phyloP scores from a whole-genome alignment of 2,329 filamentous ascomycete genomes.

The Colletotrichum sp. region DNA sequence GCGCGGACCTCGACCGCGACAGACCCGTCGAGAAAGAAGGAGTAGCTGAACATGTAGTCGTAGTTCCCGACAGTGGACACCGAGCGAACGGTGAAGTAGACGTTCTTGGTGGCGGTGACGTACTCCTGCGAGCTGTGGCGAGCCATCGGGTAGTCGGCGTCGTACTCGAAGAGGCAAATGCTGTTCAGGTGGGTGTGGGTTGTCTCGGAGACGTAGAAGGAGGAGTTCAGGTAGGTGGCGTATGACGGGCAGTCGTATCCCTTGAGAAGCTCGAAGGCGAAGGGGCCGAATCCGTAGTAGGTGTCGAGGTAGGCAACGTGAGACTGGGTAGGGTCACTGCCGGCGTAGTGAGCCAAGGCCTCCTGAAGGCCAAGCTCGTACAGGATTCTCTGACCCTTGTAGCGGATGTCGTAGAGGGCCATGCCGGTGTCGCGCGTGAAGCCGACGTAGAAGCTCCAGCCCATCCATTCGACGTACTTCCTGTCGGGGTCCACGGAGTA shows the following conservation, averaged over 20 bases:
- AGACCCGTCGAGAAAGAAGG: constrained; percentile 56
- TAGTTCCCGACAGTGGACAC: constrained; percentile 61
- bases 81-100: constrained; percentile 47
- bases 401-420: constrained; percentile 54
- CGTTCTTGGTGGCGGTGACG: constrained; percentile 51
- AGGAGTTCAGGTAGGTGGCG: constrained; percentile 53
- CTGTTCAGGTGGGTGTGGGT: constrained; percentile 51
- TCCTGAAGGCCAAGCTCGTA: constrained; percentile 63
- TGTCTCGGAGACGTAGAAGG: constrained; percentile 47
- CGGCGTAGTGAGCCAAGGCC: constrained; percentile 68
- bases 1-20: constrained; percentile 57
- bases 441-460: constrained; percentile 57
- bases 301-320: constrained; percentile 50
- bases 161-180: constrained; percentile 62
- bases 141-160: constrained; percentile 52
- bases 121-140: constrained; percentile 48
- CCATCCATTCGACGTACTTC: constrained; percentile 57
- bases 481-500: constrained; percentile 46
- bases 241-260: constrained; percentile 59
- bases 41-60: constrained; percentile 56
- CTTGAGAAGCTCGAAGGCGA: constrained; percentile 47
- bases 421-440: constrained; percentile 54
- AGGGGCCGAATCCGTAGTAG: constrained; percentile 52
- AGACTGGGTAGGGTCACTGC: constrained; percentile 56
- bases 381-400: constrained; percentile 58